Evolutionary conservation across 768 basidiomycete species (phyloP).

Genomic region (Hirschioporus abietinus): DNA sequence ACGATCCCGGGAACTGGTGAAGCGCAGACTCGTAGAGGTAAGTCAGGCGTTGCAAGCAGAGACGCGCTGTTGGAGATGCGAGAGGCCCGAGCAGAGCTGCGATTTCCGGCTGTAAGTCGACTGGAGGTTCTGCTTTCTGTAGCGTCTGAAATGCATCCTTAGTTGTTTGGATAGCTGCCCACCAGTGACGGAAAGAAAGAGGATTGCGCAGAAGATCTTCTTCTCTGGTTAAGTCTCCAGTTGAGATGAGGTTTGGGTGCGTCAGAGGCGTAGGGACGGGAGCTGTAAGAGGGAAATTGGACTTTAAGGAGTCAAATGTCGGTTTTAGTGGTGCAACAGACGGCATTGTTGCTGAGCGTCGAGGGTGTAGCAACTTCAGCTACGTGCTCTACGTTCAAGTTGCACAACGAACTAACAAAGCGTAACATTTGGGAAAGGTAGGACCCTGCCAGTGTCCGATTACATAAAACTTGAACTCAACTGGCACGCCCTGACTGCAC

Average conservation of each 20-base stretch:
- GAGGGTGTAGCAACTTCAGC: not conserved
- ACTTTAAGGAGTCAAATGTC: constrained; percentile 46
- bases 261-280: constrained; percentile 80
- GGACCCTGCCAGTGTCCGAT: constrained; percentile 2
- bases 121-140: constrained; percentile 50
- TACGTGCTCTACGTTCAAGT: not conserved
- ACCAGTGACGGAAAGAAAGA: constrained; percentile 89
- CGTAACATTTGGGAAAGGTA: not conserved
- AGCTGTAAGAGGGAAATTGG: constrained; percentile 76
- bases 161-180: constrained; percentile 74
- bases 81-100: constrained; percentile 72
- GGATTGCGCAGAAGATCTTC: constrained; percentile 93
- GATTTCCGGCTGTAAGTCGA: constrained; percentile 44
- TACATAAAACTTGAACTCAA: not conserved
- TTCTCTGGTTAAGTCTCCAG: constrained; percentile 79
- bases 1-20: constrained; percentile 78
- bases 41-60: constrained; percentile 75
- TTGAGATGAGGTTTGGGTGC: constrained; percentile 67
- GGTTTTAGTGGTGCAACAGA: constrained; percentile 45
- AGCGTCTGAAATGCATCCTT: constrained; percentile 57
- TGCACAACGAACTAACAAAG: not conserved
- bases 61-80: constrained; percentile 63
- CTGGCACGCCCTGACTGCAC: too few species aligned
- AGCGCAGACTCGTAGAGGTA: constrained; percentile 95
- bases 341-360: constrained; percentile 39